phyloP scores from a whole-genome alignment of 441 rosid genomes.

The Erodium trifolium region DNA sequence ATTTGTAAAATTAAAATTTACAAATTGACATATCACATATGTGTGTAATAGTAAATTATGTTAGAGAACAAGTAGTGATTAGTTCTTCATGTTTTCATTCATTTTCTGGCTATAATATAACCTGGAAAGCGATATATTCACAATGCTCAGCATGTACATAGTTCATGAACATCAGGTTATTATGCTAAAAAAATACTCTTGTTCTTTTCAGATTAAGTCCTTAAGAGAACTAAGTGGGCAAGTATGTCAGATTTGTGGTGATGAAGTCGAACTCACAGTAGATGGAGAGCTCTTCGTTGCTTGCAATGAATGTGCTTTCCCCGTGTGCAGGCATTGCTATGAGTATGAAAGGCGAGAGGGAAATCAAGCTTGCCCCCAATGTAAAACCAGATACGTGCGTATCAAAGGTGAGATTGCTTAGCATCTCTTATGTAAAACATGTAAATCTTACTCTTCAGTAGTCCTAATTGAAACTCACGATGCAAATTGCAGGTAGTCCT shows the following conservation, averaged over 20 bases:
- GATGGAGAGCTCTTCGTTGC: conserved; percentile 76
- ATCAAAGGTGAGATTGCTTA: conserved; percentile 41
- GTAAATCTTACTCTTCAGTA: background rate
- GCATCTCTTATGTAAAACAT: background rate
- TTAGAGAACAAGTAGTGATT: no score
- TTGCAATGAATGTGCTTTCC: conserved; percentile 92
- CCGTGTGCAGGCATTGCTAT: conserved; percentile 80
- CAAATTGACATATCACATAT: background rate
- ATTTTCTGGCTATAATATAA: background rate
- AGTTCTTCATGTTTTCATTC: background rate
- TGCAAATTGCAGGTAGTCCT: conserved; percentile 47
- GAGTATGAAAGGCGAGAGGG: conserved; percentile 88
- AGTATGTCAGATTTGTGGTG: conserved; percentile 78
- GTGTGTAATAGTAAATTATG: background rate
- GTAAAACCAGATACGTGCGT: conserved; percentile 73
- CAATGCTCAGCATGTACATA: background rate
- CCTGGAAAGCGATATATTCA: background rate
- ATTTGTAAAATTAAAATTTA: background rate
- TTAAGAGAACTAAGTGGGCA: conserved; percentile 63
- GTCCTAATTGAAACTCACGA: conserved; percentile 10
- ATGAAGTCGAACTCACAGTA: conserved; percentile 55
- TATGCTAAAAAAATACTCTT: background rate
- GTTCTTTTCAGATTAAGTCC: conserved; percentile 43
- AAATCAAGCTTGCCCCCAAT: conserved; percentile 71
- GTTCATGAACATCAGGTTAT: conserved; percentile 12